Evolutionary conservation across 768 basidiomycete genomes (phyloP).

Genomic region (Mycena sanguinolenta): DNA sequence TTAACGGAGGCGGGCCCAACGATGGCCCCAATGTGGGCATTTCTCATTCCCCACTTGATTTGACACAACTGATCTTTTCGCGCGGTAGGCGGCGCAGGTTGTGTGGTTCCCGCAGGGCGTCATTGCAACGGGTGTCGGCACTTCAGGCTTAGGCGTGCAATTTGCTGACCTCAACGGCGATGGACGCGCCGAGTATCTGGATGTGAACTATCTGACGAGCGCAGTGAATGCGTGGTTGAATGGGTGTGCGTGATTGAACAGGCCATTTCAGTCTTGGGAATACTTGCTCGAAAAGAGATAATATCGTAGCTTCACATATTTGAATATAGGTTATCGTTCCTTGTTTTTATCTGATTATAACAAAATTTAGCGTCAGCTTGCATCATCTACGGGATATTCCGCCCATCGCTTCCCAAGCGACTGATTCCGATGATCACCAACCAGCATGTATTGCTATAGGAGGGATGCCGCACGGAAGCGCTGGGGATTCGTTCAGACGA

Average conservation of each 20-base stretch:
- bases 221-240: conserved; percentile 15
- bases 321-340: too few relatives aligned
- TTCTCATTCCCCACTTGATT: neutral
- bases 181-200: conserved; percentile 8
- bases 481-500: too few relatives aligned
- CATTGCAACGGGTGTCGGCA: conserved; percentile 19
- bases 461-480: too few relatives aligned
- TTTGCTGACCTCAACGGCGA: conserved; percentile 25
- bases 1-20: conserved; percentile 16
- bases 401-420: too few relatives aligned
- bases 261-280: too few relatives aligned
- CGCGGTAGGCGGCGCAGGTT: conserved; percentile 10
- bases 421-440: too few relatives aligned
- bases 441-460: too few relatives aligned
- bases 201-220: conserved; percentile 1
- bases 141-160: conserved; percentile 8
- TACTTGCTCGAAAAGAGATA: too few relatives aligned
- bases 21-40: conserved; percentile 5
- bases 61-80: neutral
- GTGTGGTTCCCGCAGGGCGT: conserved; percentile 10
- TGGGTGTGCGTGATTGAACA: neutral
- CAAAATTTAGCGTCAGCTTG: too few relatives aligned
- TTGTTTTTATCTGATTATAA: too few relatives aligned
- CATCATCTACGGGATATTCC: too few relatives aligned
- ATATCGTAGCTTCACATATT: too few relatives aligned